Conservation (phyloP, 345 rosid genomes). For the Eutrema yunnanense region DNA sequence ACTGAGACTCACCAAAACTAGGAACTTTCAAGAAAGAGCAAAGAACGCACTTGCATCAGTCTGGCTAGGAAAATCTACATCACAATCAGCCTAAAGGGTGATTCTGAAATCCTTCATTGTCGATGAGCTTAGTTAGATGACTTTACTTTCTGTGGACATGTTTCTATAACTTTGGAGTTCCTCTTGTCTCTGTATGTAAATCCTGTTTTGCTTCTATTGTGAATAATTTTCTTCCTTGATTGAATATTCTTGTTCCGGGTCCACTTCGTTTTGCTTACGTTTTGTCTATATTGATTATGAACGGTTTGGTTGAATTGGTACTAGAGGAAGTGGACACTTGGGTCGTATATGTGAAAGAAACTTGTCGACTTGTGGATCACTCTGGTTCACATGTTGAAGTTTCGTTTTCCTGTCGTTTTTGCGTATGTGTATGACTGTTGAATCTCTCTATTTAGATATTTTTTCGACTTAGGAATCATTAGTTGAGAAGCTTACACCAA, state of each 20-base stretch:
- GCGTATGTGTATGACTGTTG: conserved; percentile 11
- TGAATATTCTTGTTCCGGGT: conserved; percentile 4
- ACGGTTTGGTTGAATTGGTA: neutral
- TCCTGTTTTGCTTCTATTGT: conserved; percentile 27
- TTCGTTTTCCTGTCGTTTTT: neutral
- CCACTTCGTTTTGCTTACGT: neutral
- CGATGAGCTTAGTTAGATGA: conserved; percentile 12
- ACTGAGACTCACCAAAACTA: conserved; percentile 62
- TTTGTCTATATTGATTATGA: neutral
- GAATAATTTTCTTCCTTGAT: conserved; percentile 1
- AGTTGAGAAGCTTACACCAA: neutral
- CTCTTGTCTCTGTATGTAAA: conserved; percentile 46
- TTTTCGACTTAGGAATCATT: conserved; percentile 7
- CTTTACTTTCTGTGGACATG: conserved; percentile 18
- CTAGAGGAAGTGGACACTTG: neutral
- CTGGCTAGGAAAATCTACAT: conserved; percentile 68
- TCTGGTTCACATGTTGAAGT: conserved; percentile 22
- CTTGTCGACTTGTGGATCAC: conserved; percentile 8
- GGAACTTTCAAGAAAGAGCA: conserved; percentile 73
- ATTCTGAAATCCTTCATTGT: neutral
- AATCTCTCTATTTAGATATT: conserved; percentile 19
- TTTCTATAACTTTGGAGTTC: neutral
- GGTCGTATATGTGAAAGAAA: conserved; percentile 13
- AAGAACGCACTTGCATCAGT: conserved; percentile 84
- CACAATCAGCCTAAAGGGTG: conserved; percentile 32